phyloP scores from a whole-genome alignment of 495 filamentous ascomycete species.

The Friedmanniomyces simplex region DNA sequence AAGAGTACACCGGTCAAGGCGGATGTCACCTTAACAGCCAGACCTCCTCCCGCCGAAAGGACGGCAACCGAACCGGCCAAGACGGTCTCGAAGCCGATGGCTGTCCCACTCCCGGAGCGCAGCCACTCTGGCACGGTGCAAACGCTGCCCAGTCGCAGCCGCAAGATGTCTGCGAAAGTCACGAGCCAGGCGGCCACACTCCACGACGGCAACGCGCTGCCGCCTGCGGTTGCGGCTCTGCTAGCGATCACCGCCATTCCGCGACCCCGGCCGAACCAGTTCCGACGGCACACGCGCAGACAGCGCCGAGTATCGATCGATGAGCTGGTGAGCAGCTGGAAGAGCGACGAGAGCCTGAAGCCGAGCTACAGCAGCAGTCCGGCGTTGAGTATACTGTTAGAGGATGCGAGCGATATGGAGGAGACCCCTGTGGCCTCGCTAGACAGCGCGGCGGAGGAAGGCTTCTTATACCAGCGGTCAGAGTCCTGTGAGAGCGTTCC shows the following conservation, averaged over 20 bases:
- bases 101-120: slow-evolving; percentile 7
- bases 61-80: slow-evolving; percentile 1
- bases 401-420: slow-evolving; percentile 23
- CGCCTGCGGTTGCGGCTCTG: slow-evolving; percentile 36
- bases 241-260: slow-evolving; percentile 37
- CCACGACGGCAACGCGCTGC: slow-evolving; percentile 31
- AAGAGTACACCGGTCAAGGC: not conserved
- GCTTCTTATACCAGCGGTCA: slow-evolving; percentile 22
- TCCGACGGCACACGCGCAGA: slow-evolving; percentile 13
- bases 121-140: not conserved
- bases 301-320: slow-evolving; percentile 30
- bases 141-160: not conserved
- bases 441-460: slow-evolving; percentile 20
- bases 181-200: not conserved
- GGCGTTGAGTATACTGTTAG: slow-evolving; percentile 31
- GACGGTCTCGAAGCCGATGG: slow-evolving; percentile 11
- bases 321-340: slow-evolving; percentile 34
- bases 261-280: slow-evolving; percentile 20
- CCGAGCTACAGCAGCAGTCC: slow-evolving; percentile 21
- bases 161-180: not conserved
- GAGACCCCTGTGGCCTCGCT: slow-evolving; percentile 18
- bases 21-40: not conserved
- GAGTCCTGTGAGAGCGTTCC: slow-evolving; percentile 31
- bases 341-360: slow-evolving; percentile 23
- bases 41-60: not conserved